These are phyloP conservation scores for Chenopodium album DNA, from an alignment of 148 eudicot species.

Conservation along the genomic window DNA sequence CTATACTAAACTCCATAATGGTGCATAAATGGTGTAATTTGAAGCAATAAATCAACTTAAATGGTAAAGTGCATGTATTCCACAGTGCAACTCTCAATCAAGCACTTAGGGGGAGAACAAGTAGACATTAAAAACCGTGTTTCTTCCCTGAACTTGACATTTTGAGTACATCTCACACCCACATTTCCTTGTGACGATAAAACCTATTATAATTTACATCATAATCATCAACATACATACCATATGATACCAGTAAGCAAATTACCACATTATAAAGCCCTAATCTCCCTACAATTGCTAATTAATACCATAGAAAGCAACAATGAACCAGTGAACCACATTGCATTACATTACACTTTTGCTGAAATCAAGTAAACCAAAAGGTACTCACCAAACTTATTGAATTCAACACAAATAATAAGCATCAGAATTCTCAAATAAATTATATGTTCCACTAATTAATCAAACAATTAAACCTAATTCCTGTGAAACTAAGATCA, in stretches of 20 bases:
- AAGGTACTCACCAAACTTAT: neutral
- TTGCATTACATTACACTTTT: neutral
- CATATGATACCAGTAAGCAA: neutral
- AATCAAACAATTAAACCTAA: neutral
- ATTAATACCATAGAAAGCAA: neutral
- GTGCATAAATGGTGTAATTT: neutral
- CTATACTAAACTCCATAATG: neutral
- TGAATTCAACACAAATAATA: slow-evolving; percentile 2
- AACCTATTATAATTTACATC: neutral
- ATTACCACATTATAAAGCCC: neutral
- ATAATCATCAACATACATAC: neutral
- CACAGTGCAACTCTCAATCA: neutral
- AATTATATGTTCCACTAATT: neutral
- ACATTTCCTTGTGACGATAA: neutral
- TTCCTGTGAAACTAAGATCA: no score
- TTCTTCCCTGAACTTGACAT: neutral
- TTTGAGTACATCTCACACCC: neutral
- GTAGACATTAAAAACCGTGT: neutral
- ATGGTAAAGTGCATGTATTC: neutral
- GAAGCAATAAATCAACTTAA: neutral
- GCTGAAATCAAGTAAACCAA: neutral
- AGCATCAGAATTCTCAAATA: neutral
- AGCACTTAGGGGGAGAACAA: neutral
- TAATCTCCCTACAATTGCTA: neutral
- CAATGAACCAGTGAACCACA: neutral